phyloP scores from a whole-genome alignment of 202 grass and related monocot genomes.

The Musa balbisiana region DNA sequence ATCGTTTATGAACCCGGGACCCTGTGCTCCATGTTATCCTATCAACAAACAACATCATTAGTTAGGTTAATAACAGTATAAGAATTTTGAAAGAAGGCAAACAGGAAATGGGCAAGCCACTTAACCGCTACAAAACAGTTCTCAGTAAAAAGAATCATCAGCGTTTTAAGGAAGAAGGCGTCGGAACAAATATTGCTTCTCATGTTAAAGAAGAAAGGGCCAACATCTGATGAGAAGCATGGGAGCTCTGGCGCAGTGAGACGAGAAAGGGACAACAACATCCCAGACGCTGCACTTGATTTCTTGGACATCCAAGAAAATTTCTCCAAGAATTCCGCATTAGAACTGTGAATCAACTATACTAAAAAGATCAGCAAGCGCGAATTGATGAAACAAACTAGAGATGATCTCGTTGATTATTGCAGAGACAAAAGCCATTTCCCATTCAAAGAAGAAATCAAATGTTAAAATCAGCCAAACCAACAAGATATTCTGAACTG shows the following conservation, averaged over 20 bases:
- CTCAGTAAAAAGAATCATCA: not conserved
- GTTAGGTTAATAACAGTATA: not conserved
- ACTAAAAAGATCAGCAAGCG: not conserved
- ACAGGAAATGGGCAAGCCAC: not conserved
- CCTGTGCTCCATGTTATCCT: conserved; percentile 97
- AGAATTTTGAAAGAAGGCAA: not conserved
- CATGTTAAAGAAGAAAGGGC: too few species aligned
- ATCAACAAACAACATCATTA: conserved; percentile 1
- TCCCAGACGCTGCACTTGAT: not conserved
- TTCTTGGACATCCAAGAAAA: not conserved
- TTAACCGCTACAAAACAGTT: not conserved
- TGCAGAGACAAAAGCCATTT: not conserved
- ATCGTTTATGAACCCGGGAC: conserved; percentile 76
- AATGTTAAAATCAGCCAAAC: not conserved
- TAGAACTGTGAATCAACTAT: not conserved
- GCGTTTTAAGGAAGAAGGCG: too few species aligned
- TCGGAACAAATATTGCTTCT: too few species aligned
- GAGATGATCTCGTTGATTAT: too few species aligned
- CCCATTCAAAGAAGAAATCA: not conserved
- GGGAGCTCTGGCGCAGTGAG: not conserved
- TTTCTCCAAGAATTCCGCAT: not conserved
- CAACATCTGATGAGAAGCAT: too few species aligned
- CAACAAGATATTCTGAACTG: too few species aligned
- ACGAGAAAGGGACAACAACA: not conserved
- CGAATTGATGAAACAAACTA: not conserved